Conservation (phyloP, 768 basidiomycete genomes). For the Mycena latifolia region DNA sequence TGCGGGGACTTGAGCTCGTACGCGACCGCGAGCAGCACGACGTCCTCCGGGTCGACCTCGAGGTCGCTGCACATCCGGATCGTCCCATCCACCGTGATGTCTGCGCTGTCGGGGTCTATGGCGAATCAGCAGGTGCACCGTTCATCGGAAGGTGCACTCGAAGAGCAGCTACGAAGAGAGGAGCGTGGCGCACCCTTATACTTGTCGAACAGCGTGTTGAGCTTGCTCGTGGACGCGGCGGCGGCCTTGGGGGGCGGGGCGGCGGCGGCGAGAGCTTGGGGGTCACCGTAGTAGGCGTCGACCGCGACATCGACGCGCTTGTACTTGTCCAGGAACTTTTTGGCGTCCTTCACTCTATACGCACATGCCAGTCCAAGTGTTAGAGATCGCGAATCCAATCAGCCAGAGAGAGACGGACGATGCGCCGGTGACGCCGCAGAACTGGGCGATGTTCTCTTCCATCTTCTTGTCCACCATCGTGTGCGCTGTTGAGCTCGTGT, state of each 20-base stretch:
- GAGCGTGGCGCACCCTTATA: constrained; percentile 69
- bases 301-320: constrained; percentile 79
- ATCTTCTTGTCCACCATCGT: constrained; percentile 54
- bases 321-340: constrained; percentile 76
- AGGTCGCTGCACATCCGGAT: constrained; percentile 81
- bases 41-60: constrained; percentile 80
- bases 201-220: constrained; percentile 69
- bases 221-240: constrained; percentile 63
- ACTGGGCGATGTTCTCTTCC: constrained; percentile 67
- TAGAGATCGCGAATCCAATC: too few species aligned
- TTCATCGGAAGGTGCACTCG: too few species aligned
- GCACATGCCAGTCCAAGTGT: not conserved
- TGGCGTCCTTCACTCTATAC: constrained; percentile 67
- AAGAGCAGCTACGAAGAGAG: not conserved
- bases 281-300: constrained; percentile 78
- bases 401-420: constrained; percentile 61
- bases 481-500: not conserved
- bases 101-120: constrained; percentile 60
- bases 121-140: too few species aligned
- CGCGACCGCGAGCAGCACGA: constrained; percentile 85
- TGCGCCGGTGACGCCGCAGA: constrained; percentile 76
- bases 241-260: constrained; percentile 35
- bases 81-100: constrained; percentile 85
- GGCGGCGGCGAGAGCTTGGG: constrained; percentile 46
- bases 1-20: constrained; percentile 82